Percentiles rank a stretch among this genome's conserved stretches.
phyloP scores from a whole-genome alignment of 345 rosid species.

The Punica granatum region DNA sequence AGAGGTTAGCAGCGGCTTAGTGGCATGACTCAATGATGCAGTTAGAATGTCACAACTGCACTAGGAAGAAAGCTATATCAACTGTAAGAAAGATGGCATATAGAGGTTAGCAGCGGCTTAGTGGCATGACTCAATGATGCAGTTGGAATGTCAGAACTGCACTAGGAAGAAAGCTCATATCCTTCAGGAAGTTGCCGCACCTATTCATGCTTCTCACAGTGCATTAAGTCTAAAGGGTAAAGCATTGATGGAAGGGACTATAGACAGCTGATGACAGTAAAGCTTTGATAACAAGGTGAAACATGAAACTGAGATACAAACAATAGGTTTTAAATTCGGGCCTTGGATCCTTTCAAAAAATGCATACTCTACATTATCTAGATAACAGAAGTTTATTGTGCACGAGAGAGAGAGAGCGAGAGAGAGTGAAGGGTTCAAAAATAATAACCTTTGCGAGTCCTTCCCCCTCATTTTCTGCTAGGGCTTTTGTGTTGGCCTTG shows the following conservation, averaged over 20 bases:
- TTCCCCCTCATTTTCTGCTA: conserved; percentile 98
- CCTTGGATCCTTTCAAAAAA: not conserved
- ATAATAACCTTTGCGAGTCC: conserved; percentile 84
- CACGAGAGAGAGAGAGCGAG: not conserved
- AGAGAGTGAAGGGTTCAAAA: conserved; percentile 4
- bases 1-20: not conserved
- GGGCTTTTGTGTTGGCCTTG: conserved; percentile 97
- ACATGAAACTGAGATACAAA: not conserved
- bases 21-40: not conserved
- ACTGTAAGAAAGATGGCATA: conserved; percentile 30
- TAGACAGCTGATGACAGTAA: not conserved
- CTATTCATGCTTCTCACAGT: not conserved
- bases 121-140: not conserved
- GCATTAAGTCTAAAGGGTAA: not conserved
- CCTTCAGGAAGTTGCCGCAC: not conserved
- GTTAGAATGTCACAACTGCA: not conserved
- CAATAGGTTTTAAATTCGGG: not conserved
- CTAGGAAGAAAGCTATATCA: conserved; percentile 39
- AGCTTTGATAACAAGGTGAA: not conserved
- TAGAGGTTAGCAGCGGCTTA: not conserved
- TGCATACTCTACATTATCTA: not conserved
- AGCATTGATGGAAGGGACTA: not conserved
- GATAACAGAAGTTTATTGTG: not conserved
- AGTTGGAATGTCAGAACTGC: not conserved
- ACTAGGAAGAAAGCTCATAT: not conserved